Evolutionary conservation across 2,329 filamentous ascomycete species (phyloP).

Genomic region (Ascochyta lentis): DNA sequence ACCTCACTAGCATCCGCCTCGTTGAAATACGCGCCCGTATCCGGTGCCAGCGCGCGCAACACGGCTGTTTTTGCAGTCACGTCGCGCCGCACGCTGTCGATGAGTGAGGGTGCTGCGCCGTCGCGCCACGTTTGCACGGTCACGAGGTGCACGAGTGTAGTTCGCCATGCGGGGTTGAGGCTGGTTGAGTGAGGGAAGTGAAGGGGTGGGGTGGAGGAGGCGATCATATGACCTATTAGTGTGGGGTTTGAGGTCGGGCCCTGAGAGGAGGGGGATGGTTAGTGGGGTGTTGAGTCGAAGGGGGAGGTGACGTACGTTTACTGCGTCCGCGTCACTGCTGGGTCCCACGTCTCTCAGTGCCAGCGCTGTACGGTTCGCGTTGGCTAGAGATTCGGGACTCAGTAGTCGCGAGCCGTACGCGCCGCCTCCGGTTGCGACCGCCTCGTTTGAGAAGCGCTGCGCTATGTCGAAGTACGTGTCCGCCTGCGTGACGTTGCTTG

Average conservation of each 20-base stretch:
- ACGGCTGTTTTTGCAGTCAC: conserved; percentile 26
- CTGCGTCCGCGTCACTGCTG: neutral
- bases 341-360: conserved; percentile 15
- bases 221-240: conserved; percentile 35
- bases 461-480: conserved; percentile 24
- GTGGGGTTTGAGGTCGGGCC: conserved; percentile 16
- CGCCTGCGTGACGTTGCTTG: conserved; percentile 12
- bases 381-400: conserved; percentile 23
- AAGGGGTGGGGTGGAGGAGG: conserved; percentile 12
- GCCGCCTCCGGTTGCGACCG: conserved; percentile 29
- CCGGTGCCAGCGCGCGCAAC: conserved; percentile 25
- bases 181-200: conserved; percentile 26
- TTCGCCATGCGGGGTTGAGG: conserved; percentile 37
- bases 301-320: too few relatives aligned
- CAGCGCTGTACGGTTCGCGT: conserved; percentile 21
- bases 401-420: conserved; percentile 33
- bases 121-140: conserved; percentile 24
- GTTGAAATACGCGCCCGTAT: conserved; percentile 40
- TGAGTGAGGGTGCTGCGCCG: conserved; percentile 5
- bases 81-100: conserved; percentile 26
- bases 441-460: conserved; percentile 20
- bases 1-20: conserved; percentile 34
- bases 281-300: too few relatives aligned
- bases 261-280: neutral
- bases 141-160: conserved; percentile 31